Base-by-base conservation (phyloP, 1,284 basidiomycete genomes). In the Coniferiporia sulphurascens region DNA sequence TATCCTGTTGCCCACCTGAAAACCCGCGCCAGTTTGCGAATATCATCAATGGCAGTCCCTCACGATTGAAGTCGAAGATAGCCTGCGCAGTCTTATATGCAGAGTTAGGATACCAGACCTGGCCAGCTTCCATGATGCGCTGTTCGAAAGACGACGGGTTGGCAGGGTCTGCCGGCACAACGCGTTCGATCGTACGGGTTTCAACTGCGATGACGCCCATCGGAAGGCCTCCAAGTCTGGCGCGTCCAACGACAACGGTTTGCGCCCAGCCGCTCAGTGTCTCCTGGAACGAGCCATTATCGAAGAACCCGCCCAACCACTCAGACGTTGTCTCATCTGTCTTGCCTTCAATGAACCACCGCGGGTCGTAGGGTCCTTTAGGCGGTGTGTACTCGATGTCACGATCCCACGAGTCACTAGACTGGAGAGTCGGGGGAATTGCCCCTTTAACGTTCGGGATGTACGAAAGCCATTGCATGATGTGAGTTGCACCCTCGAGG, bases 1-100 rank as follows among this genome's bases (percentile, higher is more conserved):
- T 98, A 75, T 98, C 95, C 74, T 97, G 94, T 75, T 98, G 95
- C 69, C 97, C 97, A 65, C 97, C 97, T 22, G 97, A 99, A 87
- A 99, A 99, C 43, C 97, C 97, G 80, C 97, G 93, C 95, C 97
- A 99, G 81, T 99, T 99, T 63, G 97, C 97, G 69, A 99, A 98
- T 74, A 99, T 96, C 74, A 99, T 93, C 63, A 99, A 82, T 3
- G 97, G 97, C 21, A 99, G 81, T 45, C 93, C 94, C 75, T 99
- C 97, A 54, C 95, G 89, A 77, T 96, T 91, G 78, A 99, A 94
- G 78, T 99, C 97, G 74, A 95, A 93, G 77, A 99, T 99, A 15
- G 97, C 95, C 70, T 98, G 97, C 8, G 96, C 97, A 22, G 97
- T 99, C 84, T 99, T 99, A 81, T 98, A 96, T n/a, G 97, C 95